Evolutionary conservation across 163 green algal genomes (phyloP), one percentile per base, ranked within the genome.

Genomic region (Picocystis sp.): DNA sequence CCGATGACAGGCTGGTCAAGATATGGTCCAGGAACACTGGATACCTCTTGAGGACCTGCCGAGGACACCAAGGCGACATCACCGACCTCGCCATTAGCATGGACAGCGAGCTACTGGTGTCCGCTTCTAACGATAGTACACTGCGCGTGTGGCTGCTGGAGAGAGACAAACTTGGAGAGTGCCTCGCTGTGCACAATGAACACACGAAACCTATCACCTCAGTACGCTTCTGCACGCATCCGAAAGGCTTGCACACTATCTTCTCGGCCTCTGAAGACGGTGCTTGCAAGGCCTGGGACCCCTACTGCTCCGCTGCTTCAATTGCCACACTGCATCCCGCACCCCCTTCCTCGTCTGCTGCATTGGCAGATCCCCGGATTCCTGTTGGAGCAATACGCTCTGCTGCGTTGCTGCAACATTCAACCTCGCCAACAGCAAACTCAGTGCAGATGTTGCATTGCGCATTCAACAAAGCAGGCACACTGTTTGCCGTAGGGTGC

Each of bases 1-100:
- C 76, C 13, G 83, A 93, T 55, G 83, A 93, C 60, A 58, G 46
- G 11, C 55, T 87, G 2, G 73, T 93, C 29, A 92, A 92, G 73
- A 75, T 92, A 29, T 93, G 83, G 83, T 73, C 57, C 6, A 47
- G 62, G 3, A n/a, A 34, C 9, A 90, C 78, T 0, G 76, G 66
- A 0, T 42, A 81, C 47, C 63, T 92, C 62, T 67, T 71, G 43
- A 51, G 41, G 13, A 65, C 63, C 1, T 86, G 79, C 57, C 67
- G 76, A 1, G 82, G 81, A 5, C 82, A 92, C 56, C 54, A 72
- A 2, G 65, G 57, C 0, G 83, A 92, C 63, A 69, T 93, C 23
- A 86, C 73, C 2, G 83, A 93, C 61, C 50, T 93, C 5, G 63
- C 71, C 1, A 63, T 93, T 21, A 78, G 45, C 17, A 33, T 22